Percentiles rank a stretch among this genome's conserved stretches.
Evolutionary conservation across 139 green algal species (phyloP).

Genomic region (Tetratostichococcus sp.): DNA sequence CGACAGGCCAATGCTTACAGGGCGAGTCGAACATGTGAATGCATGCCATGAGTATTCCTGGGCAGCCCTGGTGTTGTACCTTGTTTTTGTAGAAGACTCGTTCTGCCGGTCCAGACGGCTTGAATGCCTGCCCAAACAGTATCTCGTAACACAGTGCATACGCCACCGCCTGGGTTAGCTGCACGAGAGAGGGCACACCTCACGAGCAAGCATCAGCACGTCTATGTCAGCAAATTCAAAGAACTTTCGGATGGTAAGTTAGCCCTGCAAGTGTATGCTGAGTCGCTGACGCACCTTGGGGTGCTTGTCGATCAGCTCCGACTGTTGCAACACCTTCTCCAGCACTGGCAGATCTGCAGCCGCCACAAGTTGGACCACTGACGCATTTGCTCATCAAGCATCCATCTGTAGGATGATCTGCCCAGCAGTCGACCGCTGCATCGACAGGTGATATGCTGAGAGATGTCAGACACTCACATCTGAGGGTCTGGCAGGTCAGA

Average conservation of each 20-base stretch:
- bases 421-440: too few relatives aligned
- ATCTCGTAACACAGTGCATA: slow-evolving; percentile 74
- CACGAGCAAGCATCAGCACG: too few relatives aligned
- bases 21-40: neutral
- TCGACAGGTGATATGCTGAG: too few relatives aligned
- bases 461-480: too few relatives aligned
- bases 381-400: too few relatives aligned
- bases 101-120: slow-evolving; percentile 49
- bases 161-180: slow-evolving; percentile 9
- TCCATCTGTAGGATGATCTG: too few relatives aligned
- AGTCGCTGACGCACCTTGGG: slow-evolving; percentile 16
- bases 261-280: too few relatives aligned
- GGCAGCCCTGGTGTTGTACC: slow-evolving; percentile 11
- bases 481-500: slow-evolving; percentile 82
- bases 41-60: too few relatives aligned
- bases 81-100: slow-evolving; percentile 36
- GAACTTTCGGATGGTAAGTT: too few relatives aligned
- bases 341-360: slow-evolving; percentile 54
- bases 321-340: slow-evolving; percentile 39
- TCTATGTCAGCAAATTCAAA: too few relatives aligned
- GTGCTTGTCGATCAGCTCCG: slow-evolving; percentile 33
- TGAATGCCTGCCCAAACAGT: slow-evolving; percentile 64
- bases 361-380: neutral
- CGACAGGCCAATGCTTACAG: too few relatives aligned
- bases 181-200: neutral